phyloP scores from a whole-genome alignment of 106 monocot genomes.

The Chionographis japonica region DNA sequence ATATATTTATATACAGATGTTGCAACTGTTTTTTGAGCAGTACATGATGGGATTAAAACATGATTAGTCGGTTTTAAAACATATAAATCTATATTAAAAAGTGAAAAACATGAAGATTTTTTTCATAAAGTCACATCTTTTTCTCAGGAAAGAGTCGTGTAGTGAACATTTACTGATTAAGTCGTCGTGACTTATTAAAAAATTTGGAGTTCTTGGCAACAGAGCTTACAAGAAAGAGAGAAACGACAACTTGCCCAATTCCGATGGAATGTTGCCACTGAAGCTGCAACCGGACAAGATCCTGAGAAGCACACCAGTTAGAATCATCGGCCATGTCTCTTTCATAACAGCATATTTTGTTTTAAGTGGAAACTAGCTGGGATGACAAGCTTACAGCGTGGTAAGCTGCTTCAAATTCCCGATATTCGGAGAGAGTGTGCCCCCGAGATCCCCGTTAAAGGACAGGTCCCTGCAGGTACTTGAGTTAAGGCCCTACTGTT shows the following conservation, averaged over 20 bases:
- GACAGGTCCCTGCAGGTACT: constrained; percentile 65
- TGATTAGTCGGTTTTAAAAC: too few species aligned
- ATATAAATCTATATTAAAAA: too few species aligned
- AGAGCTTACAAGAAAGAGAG: constrained; percentile 52
- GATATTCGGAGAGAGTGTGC: constrained; percentile 35
- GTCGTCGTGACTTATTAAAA: too few species aligned
- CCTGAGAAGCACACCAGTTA: constrained; percentile 23
- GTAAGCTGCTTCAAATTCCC: constrained; percentile 51
- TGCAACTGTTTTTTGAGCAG: too few species aligned
- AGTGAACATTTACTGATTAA: too few species aligned
- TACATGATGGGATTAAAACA: too few species aligned
- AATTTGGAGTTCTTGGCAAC: too few species aligned
- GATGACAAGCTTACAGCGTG: constrained; percentile 40
- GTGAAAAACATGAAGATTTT: too few species aligned
- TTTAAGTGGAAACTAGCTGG: background rate
- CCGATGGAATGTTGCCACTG: constrained; percentile 54
- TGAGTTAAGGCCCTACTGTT: background rate
- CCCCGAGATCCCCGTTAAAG: constrained; percentile 44
- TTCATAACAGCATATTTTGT: background rate
- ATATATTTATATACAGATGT: too few species aligned
- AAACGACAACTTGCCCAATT: constrained; percentile 41
- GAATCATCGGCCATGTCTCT: background rate
- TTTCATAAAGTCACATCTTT: too few species aligned
- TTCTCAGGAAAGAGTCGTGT: too few species aligned
- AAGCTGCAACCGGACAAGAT: constrained; percentile 79